Percentiles rank a stretch among this genome's conserved stretches.
These are phyloP conservation scores for Zasmidium angulare DNA, from an alignment of 2,329 filamentous ascomycete genomes.

Conservation along the genomic window DNA sequence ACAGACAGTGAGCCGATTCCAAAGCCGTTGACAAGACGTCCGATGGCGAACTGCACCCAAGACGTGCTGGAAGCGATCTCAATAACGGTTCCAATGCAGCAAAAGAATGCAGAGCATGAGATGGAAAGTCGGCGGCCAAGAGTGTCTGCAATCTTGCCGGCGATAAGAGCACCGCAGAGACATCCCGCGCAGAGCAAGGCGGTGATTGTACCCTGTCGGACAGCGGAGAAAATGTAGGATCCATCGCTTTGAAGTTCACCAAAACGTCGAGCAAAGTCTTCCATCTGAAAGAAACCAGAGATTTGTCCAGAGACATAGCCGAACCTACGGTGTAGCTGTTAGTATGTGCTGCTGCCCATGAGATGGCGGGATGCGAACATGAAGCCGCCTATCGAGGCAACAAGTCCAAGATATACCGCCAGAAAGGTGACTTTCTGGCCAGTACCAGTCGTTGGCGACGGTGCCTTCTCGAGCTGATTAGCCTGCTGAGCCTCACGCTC, in stretches of 20 bases:
- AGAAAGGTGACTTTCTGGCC: conserved; percentile 34
- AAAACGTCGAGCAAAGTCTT: conserved; percentile 59
- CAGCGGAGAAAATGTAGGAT: conserved; percentile 34
- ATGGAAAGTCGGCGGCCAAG: conserved; percentile 50
- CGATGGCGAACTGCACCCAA: conserved; percentile 52
- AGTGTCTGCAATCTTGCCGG: conserved; percentile 54
- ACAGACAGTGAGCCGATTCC: conserved; percentile 51
- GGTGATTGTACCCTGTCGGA: conserved; percentile 42
- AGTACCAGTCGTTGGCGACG: conserved; percentile 20
- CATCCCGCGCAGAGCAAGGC: conserved; percentile 47
- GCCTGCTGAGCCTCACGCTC: conserved; percentile 33
- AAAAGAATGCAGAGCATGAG: conserved; percentile 47
- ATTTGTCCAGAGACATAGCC: conserved; percentile 59
- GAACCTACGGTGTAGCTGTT: conserved; percentile 5
- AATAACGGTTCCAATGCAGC: conserved; percentile 44
- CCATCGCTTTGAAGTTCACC: conserved; percentile 47
- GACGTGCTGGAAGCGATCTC: conserved; percentile 42
- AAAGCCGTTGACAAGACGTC: conserved; percentile 44
- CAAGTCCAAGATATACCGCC: conserved; percentile 54
- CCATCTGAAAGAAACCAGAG: conserved; percentile 45
- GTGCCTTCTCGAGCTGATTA: conserved; percentile 32
- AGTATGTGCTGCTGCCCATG: background rate
- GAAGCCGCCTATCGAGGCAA: conserved; percentile 56
- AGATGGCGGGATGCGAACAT: conserved; percentile 48
- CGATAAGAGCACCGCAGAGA: conserved; percentile 42